Conservation (phyloP, 345 rosid species). For the Syzygium jambos region DNA sequence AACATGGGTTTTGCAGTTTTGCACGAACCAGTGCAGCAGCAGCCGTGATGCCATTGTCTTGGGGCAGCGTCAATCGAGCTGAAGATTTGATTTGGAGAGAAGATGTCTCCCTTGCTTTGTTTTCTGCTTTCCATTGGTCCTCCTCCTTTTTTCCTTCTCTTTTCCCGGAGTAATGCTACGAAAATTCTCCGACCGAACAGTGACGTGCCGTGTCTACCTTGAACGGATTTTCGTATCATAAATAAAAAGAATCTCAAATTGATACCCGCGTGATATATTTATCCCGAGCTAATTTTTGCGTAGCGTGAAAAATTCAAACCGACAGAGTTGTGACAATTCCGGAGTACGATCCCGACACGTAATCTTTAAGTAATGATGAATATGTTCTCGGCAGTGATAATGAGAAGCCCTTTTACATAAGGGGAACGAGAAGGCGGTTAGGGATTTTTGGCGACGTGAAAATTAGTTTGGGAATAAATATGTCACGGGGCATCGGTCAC, state of each 20-base stretch:
- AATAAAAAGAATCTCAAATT: background rate
- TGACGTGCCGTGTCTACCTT: rapidly evolving
- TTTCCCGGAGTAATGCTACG: rapidly evolving
- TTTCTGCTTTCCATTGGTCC: background rate
- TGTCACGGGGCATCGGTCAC: rapidly evolving
- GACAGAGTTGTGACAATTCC: rapidly evolving
- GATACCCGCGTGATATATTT: rapidly evolving
- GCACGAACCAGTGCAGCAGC: too few species aligned
- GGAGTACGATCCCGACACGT: rapidly evolving
- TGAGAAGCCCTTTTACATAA: background rate
- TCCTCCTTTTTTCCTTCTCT: too few species aligned
- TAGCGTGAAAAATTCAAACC: rapidly evolving
- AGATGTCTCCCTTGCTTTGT: background rate
- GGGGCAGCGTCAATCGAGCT: background rate
- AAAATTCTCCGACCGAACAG: too few species aligned
- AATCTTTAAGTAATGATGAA: background rate
- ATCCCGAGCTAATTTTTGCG: rapidly evolving
- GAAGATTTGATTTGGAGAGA: background rate
- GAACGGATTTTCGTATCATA: background rate
- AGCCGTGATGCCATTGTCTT: too few species aligned
- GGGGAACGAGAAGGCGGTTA: background rate
- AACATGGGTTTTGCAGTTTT: background rate
- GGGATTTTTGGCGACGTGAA: background rate
- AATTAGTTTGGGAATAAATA: background rate
- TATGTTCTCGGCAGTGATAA: rapidly evolving